Percentiles rank a stretch among this genome's conserved stretches.
phyloP scores from a whole-genome alignment of 371 early-diverging fungal species.

The Dinochytrium kinnereticum region DNA sequence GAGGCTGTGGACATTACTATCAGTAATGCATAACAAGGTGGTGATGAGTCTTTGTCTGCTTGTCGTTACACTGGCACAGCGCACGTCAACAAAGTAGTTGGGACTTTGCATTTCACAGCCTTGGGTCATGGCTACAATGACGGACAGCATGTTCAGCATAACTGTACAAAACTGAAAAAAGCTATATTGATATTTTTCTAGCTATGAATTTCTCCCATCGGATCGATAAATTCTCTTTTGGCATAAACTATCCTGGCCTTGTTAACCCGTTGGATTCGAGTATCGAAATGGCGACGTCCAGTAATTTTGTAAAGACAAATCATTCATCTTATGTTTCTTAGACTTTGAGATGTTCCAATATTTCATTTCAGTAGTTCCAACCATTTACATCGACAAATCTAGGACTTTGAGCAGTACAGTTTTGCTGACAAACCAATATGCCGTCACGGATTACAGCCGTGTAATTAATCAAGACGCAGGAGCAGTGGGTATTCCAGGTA shows the following conservation, averaged over 20 bases:
- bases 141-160: conserved; percentile 70
- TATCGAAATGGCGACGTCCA: conserved; percentile 64
- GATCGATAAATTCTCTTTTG: conserved; percentile 90
- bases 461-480: conserved; percentile 45
- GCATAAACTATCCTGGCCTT: conserved; percentile 77
- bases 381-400: conserved; percentile 69
- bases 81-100: conserved; percentile 78
- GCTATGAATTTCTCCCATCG: conserved; percentile 93
- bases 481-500: conserved; percentile 49
- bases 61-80: conserved; percentile 82
- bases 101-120: conserved; percentile 90
- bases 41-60: neutral
- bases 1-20: no score
- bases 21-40: no score
- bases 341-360: conserved; percentile 76
- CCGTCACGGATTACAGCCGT: conserved; percentile 75
- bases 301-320: no score
- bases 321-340: conserved; percentile 13
- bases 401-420: conserved; percentile 53
- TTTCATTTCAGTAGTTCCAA: conserved; percentile 85
- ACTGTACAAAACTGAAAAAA: conserved; percentile 50
- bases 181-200: conserved; percentile 36
- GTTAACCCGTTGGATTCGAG: conserved; percentile 87
- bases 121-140: conserved; percentile 83
- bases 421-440: conserved; percentile 88